Percentiles rank a stretch among this genome's conserved stretches.
These are phyloP conservation scores for Crithidia mellificae DNA, from an alignment of 208 protist species.

Conservation along the genomic window DNA sequence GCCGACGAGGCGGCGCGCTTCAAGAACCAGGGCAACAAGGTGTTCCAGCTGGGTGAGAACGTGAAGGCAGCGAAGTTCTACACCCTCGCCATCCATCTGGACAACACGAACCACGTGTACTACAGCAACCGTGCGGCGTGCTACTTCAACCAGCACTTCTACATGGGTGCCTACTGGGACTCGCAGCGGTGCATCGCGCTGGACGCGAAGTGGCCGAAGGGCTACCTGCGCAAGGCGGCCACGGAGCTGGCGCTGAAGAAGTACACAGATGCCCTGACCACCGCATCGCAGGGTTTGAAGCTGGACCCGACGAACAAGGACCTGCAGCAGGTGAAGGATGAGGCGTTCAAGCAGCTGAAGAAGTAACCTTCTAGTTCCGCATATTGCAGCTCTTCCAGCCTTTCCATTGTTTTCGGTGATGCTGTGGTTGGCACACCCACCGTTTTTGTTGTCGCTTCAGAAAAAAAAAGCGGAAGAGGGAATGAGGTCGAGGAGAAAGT, in stretches of 20 bases:
- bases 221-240: constrained; percentile 90
- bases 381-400: no score
- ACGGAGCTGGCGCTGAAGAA: constrained; percentile 72
- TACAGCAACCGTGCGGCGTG: constrained; percentile 93
- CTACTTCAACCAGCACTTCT: constrained; percentile 88
- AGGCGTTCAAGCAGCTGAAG: constrained; percentile 51
- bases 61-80: constrained; percentile 93
- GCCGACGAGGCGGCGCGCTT: constrained; percentile 61
- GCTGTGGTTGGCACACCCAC: no score
- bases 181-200: constrained; percentile 83
- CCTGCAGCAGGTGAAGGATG: constrained; percentile 61
- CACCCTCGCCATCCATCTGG: constrained; percentile 88
- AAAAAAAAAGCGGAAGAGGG: no score
- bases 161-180: constrained; percentile 89
- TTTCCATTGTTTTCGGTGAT: background rate
- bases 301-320: constrained; percentile 75
- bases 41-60: constrained; percentile 84
- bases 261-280: constrained; percentile 60
- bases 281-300: constrained; percentile 62
- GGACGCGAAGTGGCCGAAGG: constrained; percentile 89
- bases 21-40: constrained; percentile 92
- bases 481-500: no score
- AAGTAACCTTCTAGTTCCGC: constrained; percentile 20
- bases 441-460: no score
- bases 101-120: constrained; percentile 85